Evolutionary conservation across 371 early-diverging fungal genomes (phyloP), one percentile per base, ranked within the genome.

Genomic region (Vairimorpha ceranae): DNA sequence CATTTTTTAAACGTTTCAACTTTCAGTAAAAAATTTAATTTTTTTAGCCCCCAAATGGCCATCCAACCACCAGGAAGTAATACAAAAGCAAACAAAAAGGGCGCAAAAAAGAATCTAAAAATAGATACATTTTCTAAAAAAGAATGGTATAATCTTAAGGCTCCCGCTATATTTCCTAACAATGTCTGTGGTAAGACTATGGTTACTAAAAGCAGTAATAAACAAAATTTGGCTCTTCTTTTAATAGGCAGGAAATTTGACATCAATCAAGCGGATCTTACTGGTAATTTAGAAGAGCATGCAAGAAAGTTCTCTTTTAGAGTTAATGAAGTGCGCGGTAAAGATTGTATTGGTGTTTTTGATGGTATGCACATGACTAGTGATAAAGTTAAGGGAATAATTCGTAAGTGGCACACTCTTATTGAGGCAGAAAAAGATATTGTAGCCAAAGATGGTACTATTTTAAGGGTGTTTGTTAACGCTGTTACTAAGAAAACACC

Each of bases 371-470:
- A 93, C 86, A 89, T 97, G 87, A 94, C 97, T 82, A 90, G 93
- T 72, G 99, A 99, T 88, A 97, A 97, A 90, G 89, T 95, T 86
- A 90, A 95, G 82, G 94, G 94, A 83, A 88, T 99, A 86, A 92
- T 97, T 86, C 93, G 93, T 90, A 99, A 97, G 90, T 95, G 97
- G 97, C 95, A 95, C 88, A 88, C 97, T 76, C 87, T 95, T 72
- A 93, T 99, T 73, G 97, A 97, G 87, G 95, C 95, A 75, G 88
- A 90, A 86, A 89, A 92, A 60, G 97, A 97, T 85, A 91, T 97
- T 87, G 94, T 93, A 89, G 96, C 99, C 85, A 93, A 93, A 82
- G 99, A 99, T 87, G 97, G 96, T 77, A 95, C 95, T 89, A 87
- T 92, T 77, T 87, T 97, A 83, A 93, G 99, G 84, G 86, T 96